Base-by-base conservation (phyloP, 2,329 filamentous ascomycete genomes). In the Fusarium newnesense region DNA sequence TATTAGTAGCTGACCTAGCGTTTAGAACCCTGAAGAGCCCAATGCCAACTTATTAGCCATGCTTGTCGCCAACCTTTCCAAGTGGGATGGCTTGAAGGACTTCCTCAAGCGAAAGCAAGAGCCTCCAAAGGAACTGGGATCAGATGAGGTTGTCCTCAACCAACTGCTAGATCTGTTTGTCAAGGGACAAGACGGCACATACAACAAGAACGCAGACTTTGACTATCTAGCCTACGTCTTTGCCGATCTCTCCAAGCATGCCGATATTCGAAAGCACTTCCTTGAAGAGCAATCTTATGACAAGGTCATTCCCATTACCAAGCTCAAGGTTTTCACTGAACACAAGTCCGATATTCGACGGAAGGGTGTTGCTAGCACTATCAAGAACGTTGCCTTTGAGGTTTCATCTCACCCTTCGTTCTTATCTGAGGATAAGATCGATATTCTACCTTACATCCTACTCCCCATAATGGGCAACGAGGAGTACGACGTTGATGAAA, bases 81-180 rank as follows among this genome's bases (percentile, higher is more conserved):
- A 98, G 84, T 92, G 89, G 69, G 91, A 96, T 75, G 87, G 87
- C 10, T 82, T 97, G 64, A 92, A 92, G 73, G 87, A 87, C 47
- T 85, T 98, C 9, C 82, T 96, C 16, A 85, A 87, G 9, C 85
- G 93, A 62, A 93, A 92, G 78, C 92, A 94, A 71, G 84, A 88
- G 11, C 81, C 92, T 0, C 93, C 94, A 5, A 88, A 91, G 62
- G 86, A 87, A n/a, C 88, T 97, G 11, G 91, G 90, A 10, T 92
- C 90, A 3, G 93, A 94, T 44, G 88, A 91, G 40, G 87, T 90
- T 66, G 91, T 94, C 9, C 89, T 98, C 77, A 95, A 98, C 81
- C 96, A 98, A 82, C 86, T 99, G 36, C 90, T 99, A 81, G 96
- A 98, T 81, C 92, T 97, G 76, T 99, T 99, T 80, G 96, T 98